Base-by-base conservation (phyloP, 805 yeast species). In the Candida chilensis region DNA sequence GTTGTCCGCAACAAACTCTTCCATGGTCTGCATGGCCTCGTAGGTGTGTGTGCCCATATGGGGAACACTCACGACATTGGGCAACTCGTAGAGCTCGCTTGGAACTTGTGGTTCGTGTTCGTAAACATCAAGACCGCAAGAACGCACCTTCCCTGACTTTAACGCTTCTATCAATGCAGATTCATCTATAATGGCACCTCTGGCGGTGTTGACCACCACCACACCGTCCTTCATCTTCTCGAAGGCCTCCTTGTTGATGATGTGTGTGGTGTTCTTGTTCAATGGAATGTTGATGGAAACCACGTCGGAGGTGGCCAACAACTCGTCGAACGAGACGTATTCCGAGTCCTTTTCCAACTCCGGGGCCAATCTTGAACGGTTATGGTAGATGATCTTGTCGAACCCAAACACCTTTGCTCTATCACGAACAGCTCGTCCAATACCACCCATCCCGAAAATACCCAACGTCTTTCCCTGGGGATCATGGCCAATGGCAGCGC, bases 381-480 rank as follows among this genome's bases (percentile, higher is more conserved):
- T 86, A 54, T 85, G 69, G 55, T 86, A 86, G 22, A 79, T 52
- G 39, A 81, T 71, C 43, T 72, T 75, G 20, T 53, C 57, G 53
- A 85, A 83, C 3, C 92, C 94, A 53, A 86, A 85, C 6, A 90
- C 88, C 39, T 57, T 54, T 37, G 83, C 64, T 42, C 90, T 69
- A 39, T 75, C 73, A 32, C 85, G 67, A 31, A 86, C 75, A 18
- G 84, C 82, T 35, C 87, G 72, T 28, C 95, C 95, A 54, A 86
- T 85, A 20, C 94, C 94, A 20, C 95, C 95, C 72, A 86, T 67
- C 11, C 95, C 95, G 31, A 81, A 60, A 32, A 86, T 76, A 29
- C 95, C 95, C 15, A 86, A 78, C 13, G 65, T 65, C 47, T 79
- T 78, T 6, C 84, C 85, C 37, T 65, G 74, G 12, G 94, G 94